Evolutionary conservation across 2,329 filamentous ascomycete genomes (phyloP).

Genomic region (Alternaria hordeiaustralica): DNA sequence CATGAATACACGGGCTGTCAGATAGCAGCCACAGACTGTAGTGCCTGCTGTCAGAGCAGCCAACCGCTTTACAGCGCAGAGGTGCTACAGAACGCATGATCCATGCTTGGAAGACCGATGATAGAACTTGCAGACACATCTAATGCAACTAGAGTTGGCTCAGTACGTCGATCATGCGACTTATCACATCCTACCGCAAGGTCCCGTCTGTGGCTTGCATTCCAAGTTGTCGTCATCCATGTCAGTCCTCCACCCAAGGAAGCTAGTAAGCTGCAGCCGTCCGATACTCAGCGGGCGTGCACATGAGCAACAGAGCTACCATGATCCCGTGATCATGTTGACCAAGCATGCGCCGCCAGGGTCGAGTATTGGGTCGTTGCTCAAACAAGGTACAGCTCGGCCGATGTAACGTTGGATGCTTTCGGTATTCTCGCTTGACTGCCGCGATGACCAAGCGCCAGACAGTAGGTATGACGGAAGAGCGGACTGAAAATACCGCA

Average conservation of each 20-base stretch:
- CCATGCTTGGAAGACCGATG: not conserved
- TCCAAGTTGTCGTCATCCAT: not conserved
- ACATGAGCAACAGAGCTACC: not conserved
- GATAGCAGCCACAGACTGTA: slow-evolving; percentile 9
- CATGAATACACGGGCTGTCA: slow-evolving; percentile 4
- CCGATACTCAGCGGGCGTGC: slow-evolving; percentile 12
- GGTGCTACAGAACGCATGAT: not conserved
- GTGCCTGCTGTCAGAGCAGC: slow-evolving; percentile 6
- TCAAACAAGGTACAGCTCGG: not conserved
- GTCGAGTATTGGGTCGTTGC: slow-evolving; percentile 7
- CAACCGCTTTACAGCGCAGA: not conserved
- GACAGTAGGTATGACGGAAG: slow-evolving; percentile 1
- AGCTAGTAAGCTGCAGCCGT: slow-evolving; percentile 13
- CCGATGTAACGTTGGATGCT: not conserved
- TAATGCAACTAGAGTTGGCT: slow-evolving; percentile 1
- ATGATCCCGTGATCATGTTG: not conserved
- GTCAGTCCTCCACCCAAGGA: not conserved
- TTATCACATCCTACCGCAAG: slow-evolving; percentile 3
- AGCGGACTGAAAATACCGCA: not conserved
- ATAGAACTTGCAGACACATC: not conserved
- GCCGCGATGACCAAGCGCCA: not conserved
- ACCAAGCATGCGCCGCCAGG: slow-evolving; percentile 1
- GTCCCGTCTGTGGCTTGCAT: not conserved
- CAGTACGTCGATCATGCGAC: not conserved
- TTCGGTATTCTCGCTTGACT: not conserved